phyloP scores from a whole-genome alignment of 2,329 filamentous ascomycete genomes.

The Zopfia rhizophila region DNA sequence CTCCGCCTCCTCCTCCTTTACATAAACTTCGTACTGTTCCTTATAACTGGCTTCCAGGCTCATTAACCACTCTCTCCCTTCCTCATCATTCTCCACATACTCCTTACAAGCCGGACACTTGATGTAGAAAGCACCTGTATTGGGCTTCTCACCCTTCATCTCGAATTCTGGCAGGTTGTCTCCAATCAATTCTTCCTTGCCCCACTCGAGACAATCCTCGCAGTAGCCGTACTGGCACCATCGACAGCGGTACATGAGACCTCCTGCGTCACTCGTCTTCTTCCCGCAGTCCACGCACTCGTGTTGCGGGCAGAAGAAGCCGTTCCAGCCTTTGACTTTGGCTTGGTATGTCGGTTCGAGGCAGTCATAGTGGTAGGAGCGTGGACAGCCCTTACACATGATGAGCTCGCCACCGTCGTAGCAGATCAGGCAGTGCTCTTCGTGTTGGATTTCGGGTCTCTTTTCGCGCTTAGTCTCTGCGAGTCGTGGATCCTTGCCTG shows the following conservation, averaged over 20 bases:
- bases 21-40: slow-evolving; percentile 35
- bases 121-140: slow-evolving; percentile 62
- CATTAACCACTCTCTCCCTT: slow-evolving; percentile 35
- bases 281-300: slow-evolving; percentile 64
- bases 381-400: slow-evolving; percentile 64
- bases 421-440: slow-evolving; percentile 64
- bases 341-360: slow-evolving; percentile 53
- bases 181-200: slow-evolving; percentile 61
- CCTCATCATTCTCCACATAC: slow-evolving; percentile 23
- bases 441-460: slow-evolving; percentile 58
- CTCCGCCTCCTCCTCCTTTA: slow-evolving; percentile 3
- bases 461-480: slow-evolving; percentile 62
- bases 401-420: slow-evolving; percentile 59
- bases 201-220: slow-evolving; percentile 68
- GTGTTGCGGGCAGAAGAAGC: slow-evolving; percentile 68
- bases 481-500: slow-evolving; percentile 65
- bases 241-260: slow-evolving; percentile 63
- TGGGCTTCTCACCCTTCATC: slow-evolving; percentile 57
- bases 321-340: slow-evolving; percentile 55
- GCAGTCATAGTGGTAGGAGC: slow-evolving; percentile 64
- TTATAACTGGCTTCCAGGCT: slow-evolving; percentile 33
- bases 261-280: slow-evolving; percentile 61
- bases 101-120: slow-evolving; percentile 59
- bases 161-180: slow-evolving; percentile 64
- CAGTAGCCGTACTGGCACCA: slow-evolving; percentile 67